Evolutionary conservation across 805 yeast species (phyloP), one percentile per base, ranked within the genome.

Genomic region (Wickerhamiella bombiphila): DNA sequence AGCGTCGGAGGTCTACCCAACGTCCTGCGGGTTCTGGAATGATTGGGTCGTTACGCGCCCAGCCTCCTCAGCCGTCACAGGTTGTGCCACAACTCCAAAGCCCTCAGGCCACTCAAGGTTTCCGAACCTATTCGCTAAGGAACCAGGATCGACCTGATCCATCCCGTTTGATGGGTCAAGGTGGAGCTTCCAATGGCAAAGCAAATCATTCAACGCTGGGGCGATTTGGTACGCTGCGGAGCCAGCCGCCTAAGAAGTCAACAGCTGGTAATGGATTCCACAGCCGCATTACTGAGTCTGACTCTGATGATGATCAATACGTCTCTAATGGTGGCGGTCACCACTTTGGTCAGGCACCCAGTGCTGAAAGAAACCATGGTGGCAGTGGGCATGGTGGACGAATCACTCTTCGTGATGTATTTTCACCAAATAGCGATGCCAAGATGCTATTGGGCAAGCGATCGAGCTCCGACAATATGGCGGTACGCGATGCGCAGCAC

Each of bases 271-370:
- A 3, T 20, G 29, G 35, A 19, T 55, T 55, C 50, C 34, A 39
- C 22, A 53, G 57, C n/a, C 49, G 60, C 7, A 43, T 56, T 31
- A 55, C 53, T 17, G 60, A 56, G 36, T 46, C 54, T 4, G 60
- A 56, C 37, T 46, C 55, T 8, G 60, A 56, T 5, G 56, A 53
- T 26, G 59, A 25, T 16, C n/a, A n/a, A n/a, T n/a, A n/a, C n/a
- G 37, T 25, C n/a, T 34, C 21, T 25, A 16, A 18, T 32, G 25
- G 37, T 39, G 22, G 33, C 39, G 29, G 34, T 22, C 24, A 18
- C 21, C 13, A 14, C n/a, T 6, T 15, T 37, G 8, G 15, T 24
- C 9, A 8, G 33, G 16, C 22, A 11, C 9, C 25, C 5, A 29
- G 14, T 30, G 5, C 25, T n/a, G 32, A 15, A 17, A 28, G 33